Evolutionary conservation across 768 basidiomycete species (phyloP).

Genomic region (Atractiella rhizophila): DNA sequence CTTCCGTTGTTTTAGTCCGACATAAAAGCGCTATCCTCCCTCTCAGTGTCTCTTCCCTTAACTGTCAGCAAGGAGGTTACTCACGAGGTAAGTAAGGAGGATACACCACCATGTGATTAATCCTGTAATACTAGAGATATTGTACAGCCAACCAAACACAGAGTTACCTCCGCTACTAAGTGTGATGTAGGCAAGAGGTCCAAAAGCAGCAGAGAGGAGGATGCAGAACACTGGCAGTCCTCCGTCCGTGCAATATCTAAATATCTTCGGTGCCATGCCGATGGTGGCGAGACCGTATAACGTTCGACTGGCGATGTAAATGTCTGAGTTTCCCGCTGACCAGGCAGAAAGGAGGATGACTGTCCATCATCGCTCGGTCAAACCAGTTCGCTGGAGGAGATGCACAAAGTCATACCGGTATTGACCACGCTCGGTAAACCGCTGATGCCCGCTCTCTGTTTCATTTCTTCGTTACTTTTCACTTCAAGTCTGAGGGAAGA

Average conservation of each 20-base stretch:
- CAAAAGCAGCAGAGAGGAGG: constrained; percentile 19
- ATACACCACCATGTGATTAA: constrained; percentile 62
- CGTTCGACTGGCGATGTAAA: constrained; percentile 22
- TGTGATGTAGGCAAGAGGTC: constrained; percentile 20
- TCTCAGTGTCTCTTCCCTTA: too few relatives aligned
- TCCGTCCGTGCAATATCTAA: constrained; percentile 19
- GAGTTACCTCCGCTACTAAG: constrained; percentile 8
- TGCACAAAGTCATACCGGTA: constrained; percentile 20
- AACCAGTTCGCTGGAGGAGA: too few relatives aligned
- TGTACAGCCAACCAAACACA: constrained; percentile 22
- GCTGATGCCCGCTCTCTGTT: constrained; percentile 22
- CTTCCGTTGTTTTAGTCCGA: background rate
- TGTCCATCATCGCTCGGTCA: too few relatives aligned
- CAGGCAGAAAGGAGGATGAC: constrained; percentile 21
- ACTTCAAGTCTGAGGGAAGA: too few relatives aligned
- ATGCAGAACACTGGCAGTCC: constrained; percentile 21
- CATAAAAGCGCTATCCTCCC: background rate
- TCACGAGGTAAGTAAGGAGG: constrained; percentile 48
- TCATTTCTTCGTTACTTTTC: too few relatives aligned
- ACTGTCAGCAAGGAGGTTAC: too few relatives aligned
- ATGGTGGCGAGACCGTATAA: constrained; percentile 23
- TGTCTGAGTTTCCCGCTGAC: constrained; percentile 20
- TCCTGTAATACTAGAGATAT: constrained; percentile 22
- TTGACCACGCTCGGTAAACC: constrained; percentile 25
- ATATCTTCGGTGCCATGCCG: constrained; percentile 22